These are phyloP conservation scores for Astrothelium macrocarpum DNA, from an alignment of 495 filamentous ascomycete species.

Conservation along the genomic window DNA sequence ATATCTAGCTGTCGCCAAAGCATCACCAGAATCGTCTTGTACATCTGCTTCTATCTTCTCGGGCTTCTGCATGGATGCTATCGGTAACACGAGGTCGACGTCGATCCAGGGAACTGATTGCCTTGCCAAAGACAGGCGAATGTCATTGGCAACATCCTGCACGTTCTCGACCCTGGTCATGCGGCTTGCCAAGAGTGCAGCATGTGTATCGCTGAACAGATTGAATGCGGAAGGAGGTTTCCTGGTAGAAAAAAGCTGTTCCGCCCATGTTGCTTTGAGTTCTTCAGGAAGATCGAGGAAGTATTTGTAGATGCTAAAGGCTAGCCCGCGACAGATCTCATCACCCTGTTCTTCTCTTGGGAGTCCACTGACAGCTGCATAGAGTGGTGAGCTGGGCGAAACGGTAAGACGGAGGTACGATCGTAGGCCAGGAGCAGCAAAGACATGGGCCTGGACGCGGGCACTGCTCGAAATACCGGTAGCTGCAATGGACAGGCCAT, in stretches of 20 bases:
- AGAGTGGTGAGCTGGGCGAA: slow-evolving; percentile 89
- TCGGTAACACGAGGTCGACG: slow-evolving; percentile 75
- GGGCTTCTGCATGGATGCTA: slow-evolving; percentile 54
- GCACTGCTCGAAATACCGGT: slow-evolving; percentile 81
- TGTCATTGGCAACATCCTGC: slow-evolving; percentile 55
- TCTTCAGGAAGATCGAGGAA: slow-evolving; percentile 73
- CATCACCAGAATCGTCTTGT: slow-evolving; percentile 21
- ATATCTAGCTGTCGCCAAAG: slow-evolving; percentile 41
- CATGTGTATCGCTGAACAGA: slow-evolving; percentile 86
- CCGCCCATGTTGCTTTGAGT: slow-evolving; percentile 50
- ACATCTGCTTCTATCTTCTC: slow-evolving; percentile 48
- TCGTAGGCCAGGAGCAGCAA: slow-evolving; percentile 76
- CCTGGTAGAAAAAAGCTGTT: slow-evolving; percentile 27
- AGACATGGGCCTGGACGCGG: slow-evolving; percentile 85
- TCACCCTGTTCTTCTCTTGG: slow-evolving; percentile 89
- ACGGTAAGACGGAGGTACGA: slow-evolving; percentile 84
- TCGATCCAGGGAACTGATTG: slow-evolving; percentile 76
- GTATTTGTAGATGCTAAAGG: slow-evolving; percentile 87
- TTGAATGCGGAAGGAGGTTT: slow-evolving; percentile 49
- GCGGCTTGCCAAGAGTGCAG: slow-evolving; percentile 73
- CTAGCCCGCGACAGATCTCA: slow-evolving; percentile 77
- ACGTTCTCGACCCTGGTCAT: slow-evolving; percentile 72
- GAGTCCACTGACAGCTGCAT: slow-evolving; percentile 82
- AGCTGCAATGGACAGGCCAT: slow-evolving; percentile 72
- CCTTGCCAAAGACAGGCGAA: slow-evolving; percentile 63